Conservation (phyloP, 306 rosid genomes). For the Castanea crenata region DNA sequence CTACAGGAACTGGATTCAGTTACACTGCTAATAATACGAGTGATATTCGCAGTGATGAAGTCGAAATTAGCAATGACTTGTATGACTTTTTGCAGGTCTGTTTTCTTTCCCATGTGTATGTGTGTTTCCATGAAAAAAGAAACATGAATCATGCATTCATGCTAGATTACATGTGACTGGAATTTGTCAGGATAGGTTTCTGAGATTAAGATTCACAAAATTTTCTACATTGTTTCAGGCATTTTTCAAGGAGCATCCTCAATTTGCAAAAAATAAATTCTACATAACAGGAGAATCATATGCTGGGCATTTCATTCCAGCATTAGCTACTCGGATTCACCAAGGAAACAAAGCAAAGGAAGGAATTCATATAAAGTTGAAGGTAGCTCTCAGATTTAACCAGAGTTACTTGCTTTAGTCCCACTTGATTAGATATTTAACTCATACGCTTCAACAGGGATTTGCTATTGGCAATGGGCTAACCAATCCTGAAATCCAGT, state of each 20-base stretch:
- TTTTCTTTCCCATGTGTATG: not conserved
- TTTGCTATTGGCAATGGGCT: slow-evolving; percentile 92
- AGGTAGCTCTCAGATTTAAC: slow-evolving; percentile 34
- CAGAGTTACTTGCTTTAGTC: slow-evolving; percentile 4
- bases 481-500: slow-evolving; percentile 83
- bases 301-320: slow-evolving; percentile 93
- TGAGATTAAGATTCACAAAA: not conserved
- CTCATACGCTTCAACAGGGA: slow-evolving; percentile 51
- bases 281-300: slow-evolving; percentile 95
- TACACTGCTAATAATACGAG: slow-evolving; percentile 46
- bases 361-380: slow-evolving; percentile 73
- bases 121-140: not conserved
- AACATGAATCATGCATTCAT: not conserved
- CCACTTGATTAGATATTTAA: not conserved
- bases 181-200: not conserved
- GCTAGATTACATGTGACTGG: not conserved
- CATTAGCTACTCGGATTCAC: slow-evolving; percentile 80
- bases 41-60: slow-evolving; percentile 79
- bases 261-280: slow-evolving; percentile 64
- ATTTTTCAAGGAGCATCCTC: slow-evolving; percentile 71
- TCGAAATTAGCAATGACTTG: slow-evolving; percentile 78
- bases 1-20: slow-evolving; percentile 93
- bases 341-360: slow-evolving; percentile 79
- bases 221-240: slow-evolving; percentile 44
- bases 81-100: slow-evolving; percentile 83